Evolutionary conservation across 2,329 filamentous ascomycete genomes (phyloP).

Genomic region (Venturia aucupariae): DNA sequence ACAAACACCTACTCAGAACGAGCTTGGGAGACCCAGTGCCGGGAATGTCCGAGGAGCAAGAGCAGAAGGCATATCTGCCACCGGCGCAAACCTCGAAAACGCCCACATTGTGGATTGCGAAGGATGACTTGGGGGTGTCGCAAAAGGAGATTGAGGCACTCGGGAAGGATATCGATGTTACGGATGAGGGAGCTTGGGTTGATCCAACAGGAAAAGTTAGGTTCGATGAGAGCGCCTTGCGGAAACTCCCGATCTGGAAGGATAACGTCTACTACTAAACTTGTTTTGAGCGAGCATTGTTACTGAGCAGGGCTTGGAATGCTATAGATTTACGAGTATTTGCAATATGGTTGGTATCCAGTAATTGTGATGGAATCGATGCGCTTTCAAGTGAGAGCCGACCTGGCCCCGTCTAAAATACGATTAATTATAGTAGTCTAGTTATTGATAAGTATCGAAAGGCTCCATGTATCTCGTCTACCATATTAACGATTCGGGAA

Average conservation of each 20-base stretch:
- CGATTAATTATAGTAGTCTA: no score
- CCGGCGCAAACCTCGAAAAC: constrained; percentile 26
- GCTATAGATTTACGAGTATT: not conserved
- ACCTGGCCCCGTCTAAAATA: no score
- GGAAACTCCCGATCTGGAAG: not conserved
- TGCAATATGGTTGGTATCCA: not conserved
- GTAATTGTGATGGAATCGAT: not conserved
- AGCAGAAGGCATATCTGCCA: constrained; percentile 16
- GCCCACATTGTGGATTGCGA: constrained; percentile 39
- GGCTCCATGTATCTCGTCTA: no score
- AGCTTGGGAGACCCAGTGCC: not conserved
- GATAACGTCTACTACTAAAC: not conserved
- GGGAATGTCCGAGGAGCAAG: constrained; percentile 19
- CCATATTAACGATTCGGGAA: no score
- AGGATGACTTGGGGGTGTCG: constrained; percentile 35
- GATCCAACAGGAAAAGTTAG: constrained; percentile 28
- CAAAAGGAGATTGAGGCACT: constrained; percentile 34
- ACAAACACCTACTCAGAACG: not conserved
- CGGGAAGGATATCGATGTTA: constrained; percentile 31
- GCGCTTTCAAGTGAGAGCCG: no score
- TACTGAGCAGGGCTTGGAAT: not conserved
- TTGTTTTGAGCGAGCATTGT: not conserved
- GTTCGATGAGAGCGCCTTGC: constrained; percentile 14
- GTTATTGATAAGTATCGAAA: no score
- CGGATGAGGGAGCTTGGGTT: constrained; percentile 36